Percentiles rank a stretch among this genome's conserved stretches.
Conservation (phyloP, 306 rosid species). For the Vigna hirtella region DNA sequence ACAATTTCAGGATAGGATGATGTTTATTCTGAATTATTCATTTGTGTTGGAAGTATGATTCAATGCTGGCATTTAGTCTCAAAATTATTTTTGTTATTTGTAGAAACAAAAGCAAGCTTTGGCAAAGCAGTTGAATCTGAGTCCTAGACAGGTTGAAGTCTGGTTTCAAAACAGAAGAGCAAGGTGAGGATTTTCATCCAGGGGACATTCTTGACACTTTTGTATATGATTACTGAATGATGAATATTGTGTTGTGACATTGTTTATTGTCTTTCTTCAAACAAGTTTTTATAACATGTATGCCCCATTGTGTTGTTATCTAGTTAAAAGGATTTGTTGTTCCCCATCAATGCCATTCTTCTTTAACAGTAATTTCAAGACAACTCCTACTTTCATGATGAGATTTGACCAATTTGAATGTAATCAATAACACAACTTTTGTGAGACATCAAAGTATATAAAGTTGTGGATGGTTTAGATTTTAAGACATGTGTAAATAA, state of each 20-base stretch:
- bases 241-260: constrained; percentile 27
- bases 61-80: constrained; percentile 11
- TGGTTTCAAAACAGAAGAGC: constrained; percentile 98
- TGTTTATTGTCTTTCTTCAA: constrained; percentile 11
- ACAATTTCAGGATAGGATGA: neutral
- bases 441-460: constrained; percentile 3
- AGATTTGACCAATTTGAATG: constrained; percentile 18
- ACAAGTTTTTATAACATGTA: constrained; percentile 11
- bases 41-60: neutral
- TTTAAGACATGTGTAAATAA: neutral
- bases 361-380: constrained; percentile 29
- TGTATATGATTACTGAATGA: neutral
- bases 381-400: constrained; percentile 25
- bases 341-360: constrained; percentile 26
- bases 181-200: constrained; percentile 60
- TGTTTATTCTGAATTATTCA: neutral
- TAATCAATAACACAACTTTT: constrained; percentile 29
- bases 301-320: constrained; percentile 10
- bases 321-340: constrained; percentile 32
- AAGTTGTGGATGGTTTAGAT: constrained; percentile 31
- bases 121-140: constrained; percentile 83
- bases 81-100: neutral
- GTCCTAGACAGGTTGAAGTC: constrained; percentile 94
- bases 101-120: constrained; percentile 94
- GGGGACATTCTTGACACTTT: constrained; percentile 42